A percentile compares a stretch with the other conserved stretches of the same genome.
Evolutionary conservation across 345 rosid genomes (phyloP).

Genomic region (Passiflora organensis): DNA sequence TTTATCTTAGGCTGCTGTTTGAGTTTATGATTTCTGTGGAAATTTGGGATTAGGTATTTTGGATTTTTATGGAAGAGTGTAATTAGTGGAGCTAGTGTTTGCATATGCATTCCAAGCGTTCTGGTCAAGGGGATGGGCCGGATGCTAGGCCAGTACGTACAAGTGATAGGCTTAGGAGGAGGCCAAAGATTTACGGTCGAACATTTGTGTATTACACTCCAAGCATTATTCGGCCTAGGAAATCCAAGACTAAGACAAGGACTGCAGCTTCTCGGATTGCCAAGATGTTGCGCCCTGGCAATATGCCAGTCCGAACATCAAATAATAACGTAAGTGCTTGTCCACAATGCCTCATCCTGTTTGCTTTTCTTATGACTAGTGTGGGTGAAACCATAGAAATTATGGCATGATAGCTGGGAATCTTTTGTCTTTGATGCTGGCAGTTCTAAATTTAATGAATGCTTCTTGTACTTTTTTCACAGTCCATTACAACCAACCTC

Average conservation of each 20-base stretch:
- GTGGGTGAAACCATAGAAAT: not conserved
- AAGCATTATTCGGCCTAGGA: slow-evolving; percentile 49
- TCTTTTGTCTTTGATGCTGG: not conserved
- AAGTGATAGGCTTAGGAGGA: slow-evolving; percentile 88
- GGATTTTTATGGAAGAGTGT: slow-evolving; percentile 49
- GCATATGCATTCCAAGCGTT: slow-evolving; percentile 76
- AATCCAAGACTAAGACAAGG: slow-evolving; percentile 77
- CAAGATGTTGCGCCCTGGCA: slow-evolving; percentile 65
- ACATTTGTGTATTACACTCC: slow-evolving; percentile 61
- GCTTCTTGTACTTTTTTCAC: slow-evolving; percentile 21
- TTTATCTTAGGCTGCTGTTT: too few relatives aligned
- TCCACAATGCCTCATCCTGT: too few relatives aligned
- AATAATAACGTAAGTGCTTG: slow-evolving; percentile 48
- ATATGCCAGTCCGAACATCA: slow-evolving; percentile 46
- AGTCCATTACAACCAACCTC: slow-evolving; percentile 74
- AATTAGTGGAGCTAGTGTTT: slow-evolving; percentile 36
- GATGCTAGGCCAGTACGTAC: slow-evolving; percentile 78
- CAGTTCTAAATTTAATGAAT: slow-evolving; percentile 19
- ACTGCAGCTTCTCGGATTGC: slow-evolving; percentile 94
- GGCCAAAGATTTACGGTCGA: slow-evolving; percentile 67
- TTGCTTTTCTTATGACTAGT: not conserved
- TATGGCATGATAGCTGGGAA: too few relatives aligned
- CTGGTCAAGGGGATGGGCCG: slow-evolving; percentile 85
- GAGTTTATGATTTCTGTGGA: not conserved
- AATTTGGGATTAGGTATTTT: slow-evolving; percentile 13